These are phyloP conservation scores for Talaromyces borbonicus DNA, from an alignment of 495 filamentous ascomycete species.

Conservation along the genomic window DNA sequence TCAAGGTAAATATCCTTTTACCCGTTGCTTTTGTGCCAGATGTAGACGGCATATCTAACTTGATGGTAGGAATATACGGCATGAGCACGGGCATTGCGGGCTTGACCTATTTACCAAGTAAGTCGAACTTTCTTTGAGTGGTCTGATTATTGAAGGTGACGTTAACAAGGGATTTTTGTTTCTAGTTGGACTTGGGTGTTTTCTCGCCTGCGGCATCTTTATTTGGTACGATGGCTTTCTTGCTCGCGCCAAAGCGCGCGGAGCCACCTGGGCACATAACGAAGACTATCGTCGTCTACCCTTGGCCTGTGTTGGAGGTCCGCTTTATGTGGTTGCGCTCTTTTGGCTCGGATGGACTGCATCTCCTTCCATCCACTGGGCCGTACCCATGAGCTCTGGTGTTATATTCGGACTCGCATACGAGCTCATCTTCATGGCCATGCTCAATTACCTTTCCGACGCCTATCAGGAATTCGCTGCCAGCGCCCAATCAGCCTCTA, in stretches of 20 bases:
- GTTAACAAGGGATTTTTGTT: not conserved
- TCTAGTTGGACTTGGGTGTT: conserved; percentile 24
- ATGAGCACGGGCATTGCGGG: conserved; percentile 28
- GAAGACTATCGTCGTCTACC: conserved; percentile 33
- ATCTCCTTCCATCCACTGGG: conserved; percentile 28
- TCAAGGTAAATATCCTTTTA: conserved; percentile 24
- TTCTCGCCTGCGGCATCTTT: conserved; percentile 24
- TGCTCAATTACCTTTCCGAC: conserved; percentile 38
- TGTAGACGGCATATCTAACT: not conserved
- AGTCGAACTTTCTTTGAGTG: conserved; percentile 5
- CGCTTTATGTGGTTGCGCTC: conserved; percentile 27
- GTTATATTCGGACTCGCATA: conserved; percentile 32
- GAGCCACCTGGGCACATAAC: conserved; percentile 24
- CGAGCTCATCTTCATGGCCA: conserved; percentile 36
- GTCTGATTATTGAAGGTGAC: not conserved
- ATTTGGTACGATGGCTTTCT: conserved; percentile 31
- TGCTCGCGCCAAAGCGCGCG: conserved; percentile 24
- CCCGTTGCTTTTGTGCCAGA: no score
- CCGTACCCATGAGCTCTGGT: conserved; percentile 27
- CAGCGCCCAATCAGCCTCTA: conserved; percentile 31
- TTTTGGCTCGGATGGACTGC: conserved; percentile 34
- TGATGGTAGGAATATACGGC: conserved; percentile 20
- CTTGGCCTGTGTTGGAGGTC: conserved; percentile 31
- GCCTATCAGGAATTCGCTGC: conserved; percentile 35
- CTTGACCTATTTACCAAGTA: conserved; percentile 27